Percentiles rank a stretch among this genome's conserved stretches.
Conservation (phyloP, 78 protist species). For the Creolimax fragrantissima region DNA sequence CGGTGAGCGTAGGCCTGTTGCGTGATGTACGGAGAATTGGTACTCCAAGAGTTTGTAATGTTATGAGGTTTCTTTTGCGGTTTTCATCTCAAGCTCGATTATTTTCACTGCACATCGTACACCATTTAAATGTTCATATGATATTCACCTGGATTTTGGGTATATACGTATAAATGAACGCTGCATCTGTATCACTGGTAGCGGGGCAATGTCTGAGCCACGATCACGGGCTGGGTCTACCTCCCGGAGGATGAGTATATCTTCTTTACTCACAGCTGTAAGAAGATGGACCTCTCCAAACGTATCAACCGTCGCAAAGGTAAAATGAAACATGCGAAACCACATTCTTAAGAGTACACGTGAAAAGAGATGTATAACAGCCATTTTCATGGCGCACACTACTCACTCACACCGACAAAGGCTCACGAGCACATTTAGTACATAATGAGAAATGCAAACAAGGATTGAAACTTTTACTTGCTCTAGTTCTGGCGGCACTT, state of each 20-base stretch:
- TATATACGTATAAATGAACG: no score
- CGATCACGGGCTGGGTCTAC: not conserved
- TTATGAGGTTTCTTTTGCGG: no score
- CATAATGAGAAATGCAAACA: not conserved
- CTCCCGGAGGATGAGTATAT: not conserved
- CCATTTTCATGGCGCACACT: not conserved
- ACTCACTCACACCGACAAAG: not conserved
- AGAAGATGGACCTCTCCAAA: not conserved
- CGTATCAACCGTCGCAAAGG: not conserved
- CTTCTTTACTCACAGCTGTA: not conserved
- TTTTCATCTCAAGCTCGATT: no score
- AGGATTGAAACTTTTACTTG: not conserved
- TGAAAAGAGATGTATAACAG: not conserved
- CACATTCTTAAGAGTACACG: not conserved
- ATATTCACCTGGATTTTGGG: no score
- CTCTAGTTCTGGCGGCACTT: not conserved
- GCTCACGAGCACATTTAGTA: not conserved
- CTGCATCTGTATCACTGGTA: no score
- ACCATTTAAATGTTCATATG: no score
- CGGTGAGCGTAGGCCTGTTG: no score
- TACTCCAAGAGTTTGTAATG: no score
- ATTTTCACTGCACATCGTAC: no score
- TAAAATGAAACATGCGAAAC: not conserved
- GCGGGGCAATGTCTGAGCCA: no score
- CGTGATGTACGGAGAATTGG: no score